Evolutionary conservation across 1,284 basidiomycete genomes (phyloP), one percentile per base, ranked within the genome.

Genomic region (Coniferiporia sulphurascens): DNA sequence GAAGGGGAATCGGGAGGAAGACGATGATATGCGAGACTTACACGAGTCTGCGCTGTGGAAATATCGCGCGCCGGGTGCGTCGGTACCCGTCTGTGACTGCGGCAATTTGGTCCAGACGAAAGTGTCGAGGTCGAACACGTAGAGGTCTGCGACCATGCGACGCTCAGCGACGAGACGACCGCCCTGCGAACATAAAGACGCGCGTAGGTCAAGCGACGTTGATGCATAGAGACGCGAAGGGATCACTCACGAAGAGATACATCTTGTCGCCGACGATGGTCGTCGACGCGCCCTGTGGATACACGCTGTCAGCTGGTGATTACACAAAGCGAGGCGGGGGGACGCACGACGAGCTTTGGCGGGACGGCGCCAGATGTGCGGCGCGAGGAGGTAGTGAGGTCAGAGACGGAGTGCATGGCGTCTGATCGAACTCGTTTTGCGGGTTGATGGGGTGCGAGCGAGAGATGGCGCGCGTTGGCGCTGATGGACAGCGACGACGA

Each of bases 11-110:
- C 32, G 36, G 44, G 52, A 35, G 21, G 9, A 54, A 54, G 41
- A 15, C 38, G 35, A 45, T 13, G 59, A 38, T 53, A 48, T 36
- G 17, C 13, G 35, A n/a, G 9, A 82, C 84, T 71, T 72, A 89
- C 92, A 96, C 53, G 87, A 76, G 72, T 97, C 94, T 27, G 93
- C 86, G 62, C 91, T 93, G 72, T 96, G 93, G 68, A 96, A 96
- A 71, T 96, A 97, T 49, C 93, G 83, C 38, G 91, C 82, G 54
- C 83, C 80, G 0, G 93, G 91, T 17, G 84, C 73, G 53, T 86
- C 80, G 66, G 89, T 86, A 53, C 88, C 86, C 0, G 80, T 74
- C 55, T 74, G 79, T n/a, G 85, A 27, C 27, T 27, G 79, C 1
- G 76, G 72, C 5, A 94, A 71, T 67, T 78, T 85, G 64, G 87